Evolutionary conservation across 495 filamentous ascomycete genomes (phyloP).

Genomic region (Daldinia caldariorum): DNA sequence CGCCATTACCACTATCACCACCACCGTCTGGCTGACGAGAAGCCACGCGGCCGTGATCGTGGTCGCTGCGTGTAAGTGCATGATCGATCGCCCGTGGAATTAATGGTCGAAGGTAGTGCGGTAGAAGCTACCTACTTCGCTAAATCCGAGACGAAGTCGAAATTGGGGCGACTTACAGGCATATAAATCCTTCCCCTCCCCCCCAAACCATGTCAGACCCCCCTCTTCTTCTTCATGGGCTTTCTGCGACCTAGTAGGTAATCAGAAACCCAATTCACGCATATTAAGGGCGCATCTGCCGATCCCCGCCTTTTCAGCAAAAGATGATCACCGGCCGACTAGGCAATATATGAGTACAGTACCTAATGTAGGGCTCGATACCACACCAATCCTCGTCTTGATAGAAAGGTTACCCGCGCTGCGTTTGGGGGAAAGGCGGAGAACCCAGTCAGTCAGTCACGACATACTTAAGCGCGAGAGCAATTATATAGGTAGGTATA

Average conservation of each 20-base stretch:
- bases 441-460: slow-evolving; percentile 19
- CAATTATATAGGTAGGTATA: too few relatives aligned
- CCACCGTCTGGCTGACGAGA: slow-evolving; percentile 6
- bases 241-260: slow-evolving; percentile 19
- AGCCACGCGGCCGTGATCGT: slow-evolving; percentile 12
- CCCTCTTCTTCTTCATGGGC: slow-evolving; percentile 11
- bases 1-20: background rate
- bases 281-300: slow-evolving; percentile 25
- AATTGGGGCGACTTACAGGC: slow-evolving; percentile 1
- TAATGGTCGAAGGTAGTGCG: background rate
- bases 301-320: slow-evolving; percentile 23
- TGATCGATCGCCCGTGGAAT: slow-evolving; percentile 13
- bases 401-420: slow-evolving; percentile 18
- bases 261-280: background rate
- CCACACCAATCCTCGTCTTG: slow-evolving; percentile 22
- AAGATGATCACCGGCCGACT: slow-evolving; percentile 36
- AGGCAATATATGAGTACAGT: slow-evolving; percentile 38
- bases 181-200: slow-evolving; percentile 20
- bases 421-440: slow-evolving; percentile 20
- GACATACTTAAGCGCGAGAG: slow-evolving; percentile 5
- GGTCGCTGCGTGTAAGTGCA: slow-evolving; percentile 20
- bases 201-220: slow-evolving; percentile 1
- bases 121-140: background rate
- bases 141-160: background rate
- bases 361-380: slow-evolving; percentile 41